phyloP scores from a whole-genome alignment of 2,329 filamentous ascomycete genomes.

The Fusarium camptoceras region DNA sequence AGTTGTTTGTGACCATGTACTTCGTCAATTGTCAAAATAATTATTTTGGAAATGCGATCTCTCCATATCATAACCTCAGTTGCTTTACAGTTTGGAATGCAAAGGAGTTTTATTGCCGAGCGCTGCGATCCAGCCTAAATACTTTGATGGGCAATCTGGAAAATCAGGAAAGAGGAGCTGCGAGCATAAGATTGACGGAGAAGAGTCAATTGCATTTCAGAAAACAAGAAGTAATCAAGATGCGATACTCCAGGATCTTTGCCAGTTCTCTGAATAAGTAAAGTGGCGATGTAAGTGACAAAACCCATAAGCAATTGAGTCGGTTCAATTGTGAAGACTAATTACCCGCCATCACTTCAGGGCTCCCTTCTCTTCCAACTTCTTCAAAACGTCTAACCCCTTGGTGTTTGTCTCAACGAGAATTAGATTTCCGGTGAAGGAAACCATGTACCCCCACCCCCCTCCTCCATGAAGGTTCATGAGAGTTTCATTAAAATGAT shows the following conservation, averaged over 20 bases:
- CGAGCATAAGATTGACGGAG: too few species aligned
- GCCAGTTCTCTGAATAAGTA: too few species aligned
- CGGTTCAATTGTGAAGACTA: background rate
- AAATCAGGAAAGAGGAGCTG: background rate
- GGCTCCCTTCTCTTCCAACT: background rate
- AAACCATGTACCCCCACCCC: background rate
- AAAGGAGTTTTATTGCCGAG: accelerated
- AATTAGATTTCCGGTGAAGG: background rate
- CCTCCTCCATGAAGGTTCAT: background rate
- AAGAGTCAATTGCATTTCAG: too few species aligned
- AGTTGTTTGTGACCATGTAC: accelerated
- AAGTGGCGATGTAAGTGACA: background rate
- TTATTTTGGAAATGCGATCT: background rate
- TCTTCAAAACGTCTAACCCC: background rate
- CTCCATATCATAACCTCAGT: accelerated
- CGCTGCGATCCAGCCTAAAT: accelerated
- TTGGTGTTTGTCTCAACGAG: conserved; percentile 1
- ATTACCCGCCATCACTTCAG: background rate
- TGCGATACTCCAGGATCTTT: too few species aligned
- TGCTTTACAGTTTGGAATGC: background rate
- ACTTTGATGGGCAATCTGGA: background rate
- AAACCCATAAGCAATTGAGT: background rate
- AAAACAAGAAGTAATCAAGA: too few species aligned
- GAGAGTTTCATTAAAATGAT: background rate
- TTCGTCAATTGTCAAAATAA: accelerated